Evolutionary conservation across 345 rosid species (phyloP), one percentile per base, ranked within the genome.

Genomic region (Combretum micranthum): DNA sequence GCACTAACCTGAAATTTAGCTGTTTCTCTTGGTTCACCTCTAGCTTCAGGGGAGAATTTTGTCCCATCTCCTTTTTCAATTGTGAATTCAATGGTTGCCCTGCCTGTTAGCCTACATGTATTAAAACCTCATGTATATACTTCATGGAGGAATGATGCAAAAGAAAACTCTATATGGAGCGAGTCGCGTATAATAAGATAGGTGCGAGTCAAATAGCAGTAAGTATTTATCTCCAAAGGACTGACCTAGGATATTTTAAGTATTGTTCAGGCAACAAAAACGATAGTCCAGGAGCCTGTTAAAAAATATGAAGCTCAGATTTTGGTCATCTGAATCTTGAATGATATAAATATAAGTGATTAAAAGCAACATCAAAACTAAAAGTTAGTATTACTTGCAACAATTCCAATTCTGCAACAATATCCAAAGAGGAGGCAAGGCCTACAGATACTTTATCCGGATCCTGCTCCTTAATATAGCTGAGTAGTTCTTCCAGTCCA

Each of bases 201-300:
- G 57, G 57, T 32, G 32, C 1, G 32, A 25, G 32, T 25, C 2
- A 25, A 25, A 25, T 25, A 25, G 32, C 32, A 3, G 6, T 3
- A 32, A 7, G 39, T 32, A 11, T 32, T 32, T 1, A 15, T 20
- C 20, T 47, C 17, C 22, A 69, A 65, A 53, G 26, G 63, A 68
- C 75, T 70, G 54, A 83, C 97, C 95, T 88, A 12, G 98, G 98
- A 70, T 84, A 92, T 62, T 82, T 83, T 77, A 71, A 52, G 81
- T 83, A 92, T 50, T 86, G 95, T 69, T 74, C 59, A 21, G 98
- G 98, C 74, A 92, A 72, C 81, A 92, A 66, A 82, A 92, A 92
- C 20, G 96, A 88, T 68, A 92, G 73, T 48, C 95, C 98, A 50
- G 98, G 94, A 55, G 98, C 98, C 97, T 92, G 83, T 68, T 69